Evolutionary conservation across 495 filamentous ascomycete genomes (phyloP).

Genomic region (Podospora pseudoanserina): DNA sequence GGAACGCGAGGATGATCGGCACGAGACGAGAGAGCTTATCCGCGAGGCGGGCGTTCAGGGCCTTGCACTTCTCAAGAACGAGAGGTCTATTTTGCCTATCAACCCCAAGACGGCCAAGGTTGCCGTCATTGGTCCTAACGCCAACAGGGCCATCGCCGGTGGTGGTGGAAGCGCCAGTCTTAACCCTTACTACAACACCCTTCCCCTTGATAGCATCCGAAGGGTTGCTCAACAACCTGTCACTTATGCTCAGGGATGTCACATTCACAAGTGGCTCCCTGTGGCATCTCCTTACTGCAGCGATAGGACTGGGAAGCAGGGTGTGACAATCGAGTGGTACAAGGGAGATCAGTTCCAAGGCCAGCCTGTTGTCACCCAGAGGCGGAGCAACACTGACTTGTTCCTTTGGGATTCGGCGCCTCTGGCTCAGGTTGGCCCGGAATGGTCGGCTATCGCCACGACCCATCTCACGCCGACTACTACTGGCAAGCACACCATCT

Average conservation of each 20-base stretch:
- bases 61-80: slow-evolving; percentile 76
- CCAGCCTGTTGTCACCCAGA: slow-evolving; percentile 50
- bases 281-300: slow-evolving; percentile 57
- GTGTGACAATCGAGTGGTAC: slow-evolving; percentile 61
- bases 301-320: slow-evolving; percentile 51
- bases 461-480: slow-evolving; percentile 50
- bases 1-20: slow-evolving; percentile 61
- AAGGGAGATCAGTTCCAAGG: slow-evolving; percentile 60
- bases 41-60: slow-evolving; percentile 68
- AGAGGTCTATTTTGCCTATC: slow-evolving; percentile 63
- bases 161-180: slow-evolving; percentile 80
- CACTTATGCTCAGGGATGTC: slow-evolving; percentile 51
- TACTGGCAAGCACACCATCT: slow-evolving; percentile 67
- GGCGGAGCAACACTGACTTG: slow-evolving; percentile 58
- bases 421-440: slow-evolving; percentile 51
- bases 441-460: slow-evolving; percentile 59
- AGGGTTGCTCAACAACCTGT: slow-evolving; percentile 46
- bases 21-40: slow-evolving; percentile 64
- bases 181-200: slow-evolving; percentile 71
- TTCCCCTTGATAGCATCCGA: slow-evolving; percentile 55
- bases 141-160: slow-evolving; percentile 69
- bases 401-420: slow-evolving; percentile 68
- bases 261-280: slow-evolving; percentile 64
- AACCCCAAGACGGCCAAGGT: slow-evolving; percentile 57
- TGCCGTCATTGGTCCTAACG: slow-evolving; percentile 80